These are phyloP conservation scores for Phytophthora cactorum DNA, from an alignment of 352 stramenopile genomes.

Conservation along the genomic window DNA sequence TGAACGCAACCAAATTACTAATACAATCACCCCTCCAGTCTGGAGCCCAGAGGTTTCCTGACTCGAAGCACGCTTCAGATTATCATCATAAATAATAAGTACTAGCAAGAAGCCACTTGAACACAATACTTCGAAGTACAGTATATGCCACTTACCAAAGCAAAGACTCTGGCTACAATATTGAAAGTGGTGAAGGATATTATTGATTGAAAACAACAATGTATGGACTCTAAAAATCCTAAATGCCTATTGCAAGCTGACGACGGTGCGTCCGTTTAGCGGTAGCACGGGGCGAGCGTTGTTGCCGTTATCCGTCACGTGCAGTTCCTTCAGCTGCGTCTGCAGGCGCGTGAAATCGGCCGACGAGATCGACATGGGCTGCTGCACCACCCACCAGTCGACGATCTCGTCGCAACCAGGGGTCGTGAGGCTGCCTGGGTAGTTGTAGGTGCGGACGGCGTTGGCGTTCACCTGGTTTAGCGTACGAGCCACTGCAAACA, in stretches of 20 bases:
- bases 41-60: no score
- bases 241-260: background rate
- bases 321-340: conserved; percentile 22
- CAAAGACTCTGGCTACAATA: no score
- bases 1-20: no score
- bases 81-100: no score
- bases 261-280: conserved; percentile 36
- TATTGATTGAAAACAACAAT: background rate
- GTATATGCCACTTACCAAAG: no score
- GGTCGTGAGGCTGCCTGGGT: conserved; percentile 61
- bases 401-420: conserved; percentile 53
- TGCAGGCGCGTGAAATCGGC: conserved; percentile 35
- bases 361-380: conserved; percentile 40
- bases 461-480: background rate
- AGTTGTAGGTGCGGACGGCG: conserved; percentile 45
- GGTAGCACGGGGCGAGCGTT: conserved; percentile 22
- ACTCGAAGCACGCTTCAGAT: no score
- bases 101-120: no score
- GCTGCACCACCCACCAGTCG: conserved; percentile 62
- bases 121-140: no score
- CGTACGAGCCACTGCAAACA: background rate
- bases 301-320: conserved; percentile 34
- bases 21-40: no score
- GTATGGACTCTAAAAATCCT: background rate
- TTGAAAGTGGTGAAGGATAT: no score